Evolutionary conservation across 768 basidiomycete species (phyloP).

Genomic region (Psilocybe azurescens): DNA sequence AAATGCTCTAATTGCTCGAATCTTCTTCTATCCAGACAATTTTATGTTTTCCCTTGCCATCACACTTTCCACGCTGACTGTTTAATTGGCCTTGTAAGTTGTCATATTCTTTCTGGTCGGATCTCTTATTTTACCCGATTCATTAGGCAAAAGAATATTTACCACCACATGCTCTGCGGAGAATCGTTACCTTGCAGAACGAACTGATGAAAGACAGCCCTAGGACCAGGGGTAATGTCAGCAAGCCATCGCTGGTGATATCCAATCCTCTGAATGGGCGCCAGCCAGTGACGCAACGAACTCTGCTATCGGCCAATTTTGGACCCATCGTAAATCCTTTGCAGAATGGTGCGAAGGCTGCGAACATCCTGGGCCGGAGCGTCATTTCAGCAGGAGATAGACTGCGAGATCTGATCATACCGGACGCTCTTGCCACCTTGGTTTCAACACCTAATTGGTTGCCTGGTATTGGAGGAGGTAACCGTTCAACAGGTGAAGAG

Average conservation of each 20-base stretch:
- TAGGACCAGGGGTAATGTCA: slow-evolving; percentile 31
- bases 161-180: slow-evolving; percentile 79
- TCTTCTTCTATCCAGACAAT: slow-evolving; percentile 84
- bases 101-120: background rate
- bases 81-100: slow-evolving; percentile 87
- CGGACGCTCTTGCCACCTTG: slow-evolving; percentile 88
- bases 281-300: slow-evolving; percentile 54
- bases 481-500: slow-evolving; percentile 52
- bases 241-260: slow-evolving; percentile 32
- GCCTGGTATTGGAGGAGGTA: slow-evolving; percentile 65
- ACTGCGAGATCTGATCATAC: slow-evolving; percentile 90
- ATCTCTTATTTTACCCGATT: slow-evolving; percentile 13
- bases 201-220: slow-evolving; percentile 70
- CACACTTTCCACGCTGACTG: slow-evolving; percentile 99
- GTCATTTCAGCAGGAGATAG: slow-evolving; percentile 89
- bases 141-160: slow-evolving; percentile 90
- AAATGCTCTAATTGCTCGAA: slow-evolving; percentile 83
- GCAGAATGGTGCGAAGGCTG: slow-evolving; percentile 68
- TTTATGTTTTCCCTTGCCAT: slow-evolving; percentile 98
- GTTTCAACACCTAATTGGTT: slow-evolving; percentile 83
- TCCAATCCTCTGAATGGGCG: slow-evolving; percentile 36
- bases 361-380: slow-evolving; percentile 75
- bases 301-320: slow-evolving; percentile 80
- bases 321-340: slow-evolving; percentile 52
- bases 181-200: slow-evolving; percentile 85